These are phyloP conservation scores for Colletotrichum limetticola DNA, from an alignment of 2,329 filamentous ascomycete genomes.

Conservation along the genomic window DNA sequence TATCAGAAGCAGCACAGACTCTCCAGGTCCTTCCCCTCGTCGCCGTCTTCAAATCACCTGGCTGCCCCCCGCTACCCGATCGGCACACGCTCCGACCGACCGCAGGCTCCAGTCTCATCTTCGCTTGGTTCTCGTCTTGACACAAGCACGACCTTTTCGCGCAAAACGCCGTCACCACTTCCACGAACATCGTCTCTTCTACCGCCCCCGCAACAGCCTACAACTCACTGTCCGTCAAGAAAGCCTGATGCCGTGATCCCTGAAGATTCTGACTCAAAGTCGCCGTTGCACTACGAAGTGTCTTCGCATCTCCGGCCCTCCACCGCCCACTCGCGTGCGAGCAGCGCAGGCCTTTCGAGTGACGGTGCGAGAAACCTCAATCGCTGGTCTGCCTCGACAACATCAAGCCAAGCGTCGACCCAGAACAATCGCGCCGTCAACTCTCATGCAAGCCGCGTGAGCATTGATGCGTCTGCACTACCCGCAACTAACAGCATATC, in stretches of 20 bases:
- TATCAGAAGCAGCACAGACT: conserved; percentile 30
- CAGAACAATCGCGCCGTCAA: not conserved
- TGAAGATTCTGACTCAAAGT: not conserved
- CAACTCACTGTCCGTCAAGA: not conserved
- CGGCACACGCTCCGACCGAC: conserved; percentile 20
- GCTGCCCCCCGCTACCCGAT: conserved; percentile 12
- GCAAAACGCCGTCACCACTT: conserved; percentile 11
- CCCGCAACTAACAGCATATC: not conserved
- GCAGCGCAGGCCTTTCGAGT: conserved; percentile 46
- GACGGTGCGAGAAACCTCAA: conserved; percentile 57
- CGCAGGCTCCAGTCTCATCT: conserved; percentile 27
- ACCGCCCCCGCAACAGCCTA: conserved; percentile 1
- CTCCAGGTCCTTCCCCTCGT: conserved; percentile 21
- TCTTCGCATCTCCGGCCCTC: not conserved
- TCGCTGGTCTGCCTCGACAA: conserved; percentile 61
- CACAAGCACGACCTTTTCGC: conserved; percentile 9
- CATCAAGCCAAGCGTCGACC: conserved; percentile 49
- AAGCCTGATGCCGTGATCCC: not conserved
- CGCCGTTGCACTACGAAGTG: not conserved
- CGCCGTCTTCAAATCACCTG: conserved; percentile 7
- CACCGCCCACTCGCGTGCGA: conserved; percentile 46
- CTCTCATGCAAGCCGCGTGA: conserved; percentile 13
- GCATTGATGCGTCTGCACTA: conserved; percentile 8
- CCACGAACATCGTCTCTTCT: conserved; percentile 24
- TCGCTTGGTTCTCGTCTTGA: conserved; percentile 29